These are phyloP conservation scores for Coemansia sp. DNA, from an alignment of 192 early-diverging fungal species.

Conservation along the genomic window DNA sequence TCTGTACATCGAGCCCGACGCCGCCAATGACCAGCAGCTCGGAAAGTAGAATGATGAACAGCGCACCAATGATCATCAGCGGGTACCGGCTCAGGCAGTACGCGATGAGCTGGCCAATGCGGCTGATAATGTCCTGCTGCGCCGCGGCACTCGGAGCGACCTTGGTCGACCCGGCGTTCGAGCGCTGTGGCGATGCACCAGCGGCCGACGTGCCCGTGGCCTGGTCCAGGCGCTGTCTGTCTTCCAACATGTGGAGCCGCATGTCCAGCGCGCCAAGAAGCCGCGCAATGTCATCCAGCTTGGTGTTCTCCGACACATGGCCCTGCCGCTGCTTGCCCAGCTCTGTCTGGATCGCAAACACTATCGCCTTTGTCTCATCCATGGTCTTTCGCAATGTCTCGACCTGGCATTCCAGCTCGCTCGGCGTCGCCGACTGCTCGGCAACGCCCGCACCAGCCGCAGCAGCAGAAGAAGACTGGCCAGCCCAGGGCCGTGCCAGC, in stretches of 20 bases:
- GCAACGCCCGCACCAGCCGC: neutral
- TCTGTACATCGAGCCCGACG: slow-evolving; percentile 7
- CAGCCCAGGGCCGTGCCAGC: too few relatives aligned
- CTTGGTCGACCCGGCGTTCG: slow-evolving; percentile 35
- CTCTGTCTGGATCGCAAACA: slow-evolving; percentile 28
- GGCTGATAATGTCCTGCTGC: slow-evolving; percentile 15
- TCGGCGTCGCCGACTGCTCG: neutral
- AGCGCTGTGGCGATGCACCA: slow-evolving; percentile 1
- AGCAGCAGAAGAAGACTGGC: too few relatives aligned
- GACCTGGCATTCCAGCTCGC: slow-evolving; percentile 30
- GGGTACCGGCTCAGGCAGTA: slow-evolving; percentile 34
- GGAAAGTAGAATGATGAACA: slow-evolving; percentile 30
- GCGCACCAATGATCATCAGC: slow-evolving; percentile 31
- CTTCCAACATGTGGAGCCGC: slow-evolving; percentile 43
- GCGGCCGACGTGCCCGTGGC: neutral
- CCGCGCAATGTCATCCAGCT: slow-evolving; percentile 33
- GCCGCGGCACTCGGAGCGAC: slow-evolving; percentile 4
- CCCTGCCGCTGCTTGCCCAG: slow-evolving; percentile 21
- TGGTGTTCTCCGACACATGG: slow-evolving; percentile 13
- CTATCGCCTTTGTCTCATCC: slow-evolving; percentile 38
- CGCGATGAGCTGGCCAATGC: slow-evolving; percentile 18
- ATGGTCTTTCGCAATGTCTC: slow-evolving; percentile 38
- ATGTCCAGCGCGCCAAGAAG: slow-evolving; percentile 41
- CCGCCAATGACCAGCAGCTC: slow-evolving; percentile 40
- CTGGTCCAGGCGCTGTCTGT: slow-evolving; percentile 20